Percentiles rank a stretch among this genome's conserved stretches.
phyloP scores from a whole-genome alignment of 495 filamentous ascomycete species.

The Neurospora tetraspora region DNA sequence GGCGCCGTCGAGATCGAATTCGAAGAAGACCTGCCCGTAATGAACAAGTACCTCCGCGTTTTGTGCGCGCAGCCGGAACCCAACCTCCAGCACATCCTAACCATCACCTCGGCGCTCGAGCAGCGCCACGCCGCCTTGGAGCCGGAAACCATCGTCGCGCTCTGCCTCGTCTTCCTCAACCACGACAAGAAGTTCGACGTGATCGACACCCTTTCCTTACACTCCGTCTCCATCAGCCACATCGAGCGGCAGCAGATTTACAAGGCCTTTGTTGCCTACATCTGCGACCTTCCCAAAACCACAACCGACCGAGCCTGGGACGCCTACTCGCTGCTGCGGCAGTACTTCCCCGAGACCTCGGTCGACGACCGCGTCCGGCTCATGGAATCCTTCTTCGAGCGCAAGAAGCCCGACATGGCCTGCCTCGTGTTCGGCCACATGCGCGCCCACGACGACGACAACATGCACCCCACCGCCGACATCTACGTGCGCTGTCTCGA shows the following conservation, averaged over 20 bases:
- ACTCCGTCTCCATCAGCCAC: constrained; percentile 51
- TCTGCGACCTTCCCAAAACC: constrained; percentile 47
- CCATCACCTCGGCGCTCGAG: constrained; percentile 65
- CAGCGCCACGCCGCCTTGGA: constrained; percentile 59
- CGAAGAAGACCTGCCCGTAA: constrained; percentile 48
- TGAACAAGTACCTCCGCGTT: constrained; percentile 69
- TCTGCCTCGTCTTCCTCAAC: constrained; percentile 60
- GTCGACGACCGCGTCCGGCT: constrained; percentile 52
- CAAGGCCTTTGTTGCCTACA: constrained; percentile 51
- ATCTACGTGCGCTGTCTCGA: constrained; percentile 70
- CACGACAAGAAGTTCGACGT: constrained; percentile 65
- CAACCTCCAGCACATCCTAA: constrained; percentile 55
- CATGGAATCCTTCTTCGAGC: constrained; percentile 76
- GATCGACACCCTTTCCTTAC: constrained; percentile 63
- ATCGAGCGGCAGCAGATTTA: constrained; percentile 55
- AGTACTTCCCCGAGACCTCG: constrained; percentile 67
- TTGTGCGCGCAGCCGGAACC: constrained; percentile 47
- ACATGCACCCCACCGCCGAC: constrained; percentile 52
- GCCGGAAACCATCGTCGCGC: constrained; percentile 57
- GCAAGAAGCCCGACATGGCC: constrained; percentile 70
- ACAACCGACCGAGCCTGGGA: constrained; percentile 64
- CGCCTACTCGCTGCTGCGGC: constrained; percentile 63
- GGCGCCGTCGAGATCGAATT: constrained; percentile 36
- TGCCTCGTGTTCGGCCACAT: constrained; percentile 82
- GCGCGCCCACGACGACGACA: constrained; percentile 50